Conservation (phyloP, 441 rosid species). For the Adansonia gregorii region DNA sequence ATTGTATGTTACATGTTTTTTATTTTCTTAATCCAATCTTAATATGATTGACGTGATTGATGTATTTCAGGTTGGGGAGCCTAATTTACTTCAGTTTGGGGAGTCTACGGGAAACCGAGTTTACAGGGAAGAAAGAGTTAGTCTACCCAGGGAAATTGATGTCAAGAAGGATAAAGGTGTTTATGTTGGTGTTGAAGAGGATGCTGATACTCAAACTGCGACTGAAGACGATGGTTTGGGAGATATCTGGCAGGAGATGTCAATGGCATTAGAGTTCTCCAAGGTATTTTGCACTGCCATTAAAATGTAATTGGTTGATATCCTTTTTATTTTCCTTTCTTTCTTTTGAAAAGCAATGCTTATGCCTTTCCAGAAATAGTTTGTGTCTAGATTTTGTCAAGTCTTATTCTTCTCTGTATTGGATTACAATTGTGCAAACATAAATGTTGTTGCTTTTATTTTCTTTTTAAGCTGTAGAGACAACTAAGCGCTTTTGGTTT, state of each 20-base stretch:
- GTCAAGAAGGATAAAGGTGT: slow-evolving; percentile 55
- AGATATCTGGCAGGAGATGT: slow-evolving; percentile 90
- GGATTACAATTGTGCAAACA: background rate
- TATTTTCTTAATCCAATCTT: slow-evolving; percentile 6
- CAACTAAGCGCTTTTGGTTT: background rate
- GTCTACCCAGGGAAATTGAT: slow-evolving; percentile 32
- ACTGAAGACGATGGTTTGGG: slow-evolving; percentile 72
- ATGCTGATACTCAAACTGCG: slow-evolving; percentile 40
- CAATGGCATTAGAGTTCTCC: slow-evolving; percentile 63
- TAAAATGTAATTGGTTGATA: background rate
- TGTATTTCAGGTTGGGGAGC: slow-evolving; percentile 19
- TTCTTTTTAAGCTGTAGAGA: background rate
- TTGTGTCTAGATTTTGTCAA: background rate
- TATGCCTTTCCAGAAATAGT: background rate
- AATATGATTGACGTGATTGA: slow-evolving; percentile 26
- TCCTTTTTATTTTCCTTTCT: background rate
- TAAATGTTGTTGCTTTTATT: background rate
- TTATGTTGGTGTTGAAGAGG: slow-evolving; percentile 66
- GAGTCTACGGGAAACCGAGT: slow-evolving; percentile 17
- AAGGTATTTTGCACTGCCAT: slow-evolving; percentile 53
- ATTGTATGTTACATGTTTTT: background rate
- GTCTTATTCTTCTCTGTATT: background rate
- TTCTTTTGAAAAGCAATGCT: slow-evolving; percentile 1
- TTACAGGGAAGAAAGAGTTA: slow-evolving; percentile 30
- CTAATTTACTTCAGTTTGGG: background rate